Percentiles rank a stretch among this genome's conserved stretches.
phyloP scores from a whole-genome alignment of 2,329 filamentous ascomycete species.

The Fusarium ramigenum region DNA sequence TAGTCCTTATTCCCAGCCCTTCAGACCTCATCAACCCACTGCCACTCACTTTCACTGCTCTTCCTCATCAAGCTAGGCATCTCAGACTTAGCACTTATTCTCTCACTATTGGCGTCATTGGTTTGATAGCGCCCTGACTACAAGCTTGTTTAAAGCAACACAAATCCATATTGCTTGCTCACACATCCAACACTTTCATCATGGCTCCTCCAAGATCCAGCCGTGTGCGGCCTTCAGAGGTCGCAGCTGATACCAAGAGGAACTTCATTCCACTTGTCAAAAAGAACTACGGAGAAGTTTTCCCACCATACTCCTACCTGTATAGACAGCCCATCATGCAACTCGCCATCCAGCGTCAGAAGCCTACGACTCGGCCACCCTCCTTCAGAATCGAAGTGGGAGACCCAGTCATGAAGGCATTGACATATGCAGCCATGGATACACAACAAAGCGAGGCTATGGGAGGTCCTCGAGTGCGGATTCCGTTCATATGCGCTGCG shows the following conservation, averaged over 20 bases:
- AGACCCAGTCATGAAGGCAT: conserved; percentile 68
- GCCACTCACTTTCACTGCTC: conserved; percentile 18
- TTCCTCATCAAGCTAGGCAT: not conserved
- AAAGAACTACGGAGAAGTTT: conserved; percentile 63
- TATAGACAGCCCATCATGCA: conserved; percentile 61
- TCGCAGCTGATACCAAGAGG: conserved; percentile 77
- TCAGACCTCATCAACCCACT: conserved; percentile 15
- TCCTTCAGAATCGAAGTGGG: conserved; percentile 61
- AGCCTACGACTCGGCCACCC: conserved; percentile 51
- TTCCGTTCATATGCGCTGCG: conserved; percentile 77
- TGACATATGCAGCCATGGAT: conserved; percentile 62
- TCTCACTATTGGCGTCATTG: conserved; percentile 9
- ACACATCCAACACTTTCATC: not conserved
- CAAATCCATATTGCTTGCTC: not conserved
- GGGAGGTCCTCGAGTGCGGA: conserved; percentile 50
- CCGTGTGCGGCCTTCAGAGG: conserved; percentile 61
- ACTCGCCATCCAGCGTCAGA: conserved; percentile 53
- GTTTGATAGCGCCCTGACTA: not conserved
- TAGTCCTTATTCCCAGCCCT: conserved; percentile 13
- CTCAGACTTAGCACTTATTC: not conserved
- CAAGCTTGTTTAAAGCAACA: not conserved
- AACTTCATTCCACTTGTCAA: conserved; percentile 73
- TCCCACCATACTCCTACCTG: conserved; percentile 67
- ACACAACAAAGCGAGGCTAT: conserved; percentile 48
- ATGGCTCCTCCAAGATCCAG: conserved; percentile 49